Evolutionary conservation across 331 rosid species (phyloP).

Genomic region (Pyracantha coccinea): DNA sequence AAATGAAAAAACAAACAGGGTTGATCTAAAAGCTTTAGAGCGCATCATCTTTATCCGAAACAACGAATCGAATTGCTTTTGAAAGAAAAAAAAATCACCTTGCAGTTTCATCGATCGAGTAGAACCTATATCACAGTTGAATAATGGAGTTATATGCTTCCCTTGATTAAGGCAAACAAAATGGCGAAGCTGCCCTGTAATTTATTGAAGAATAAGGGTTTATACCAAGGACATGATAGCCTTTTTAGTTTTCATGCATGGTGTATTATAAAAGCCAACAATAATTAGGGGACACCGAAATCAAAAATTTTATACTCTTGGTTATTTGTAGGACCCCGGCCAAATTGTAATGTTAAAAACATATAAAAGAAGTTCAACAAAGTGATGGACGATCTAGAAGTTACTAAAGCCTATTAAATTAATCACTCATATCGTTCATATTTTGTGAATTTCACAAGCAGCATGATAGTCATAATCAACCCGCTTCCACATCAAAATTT

Average conservation of each 20-base stretch:
- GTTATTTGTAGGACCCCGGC: conserved; percentile 21
- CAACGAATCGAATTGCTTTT: conserved; percentile 9
- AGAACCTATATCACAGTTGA: background rate
- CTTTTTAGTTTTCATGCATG: conserved; percentile 1
- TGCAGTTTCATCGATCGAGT: conserved; percentile 8
- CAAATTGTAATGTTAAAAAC: background rate
- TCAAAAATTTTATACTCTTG: conserved; percentile 17
- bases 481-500: background rate
- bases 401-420: background rate
- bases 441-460: background rate
- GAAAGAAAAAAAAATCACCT: conserved; percentile 2
- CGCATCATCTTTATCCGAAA: background rate
- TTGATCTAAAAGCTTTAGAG: background rate
- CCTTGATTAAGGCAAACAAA: conserved; percentile 27
- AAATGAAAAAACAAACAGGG: background rate
- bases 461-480: too few species aligned
- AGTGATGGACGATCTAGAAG: background rate
- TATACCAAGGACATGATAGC: background rate
- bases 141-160: conserved; percentile 16
- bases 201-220: background rate
- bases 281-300: conserved; percentile 11
- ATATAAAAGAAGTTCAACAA: background rate
- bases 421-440: background rate
- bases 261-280: conserved; percentile 5
- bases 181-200: conserved; percentile 16